Conservation (phyloP, 2,329 filamentous ascomycete species). For the Colletotrichum sp. region DNA sequence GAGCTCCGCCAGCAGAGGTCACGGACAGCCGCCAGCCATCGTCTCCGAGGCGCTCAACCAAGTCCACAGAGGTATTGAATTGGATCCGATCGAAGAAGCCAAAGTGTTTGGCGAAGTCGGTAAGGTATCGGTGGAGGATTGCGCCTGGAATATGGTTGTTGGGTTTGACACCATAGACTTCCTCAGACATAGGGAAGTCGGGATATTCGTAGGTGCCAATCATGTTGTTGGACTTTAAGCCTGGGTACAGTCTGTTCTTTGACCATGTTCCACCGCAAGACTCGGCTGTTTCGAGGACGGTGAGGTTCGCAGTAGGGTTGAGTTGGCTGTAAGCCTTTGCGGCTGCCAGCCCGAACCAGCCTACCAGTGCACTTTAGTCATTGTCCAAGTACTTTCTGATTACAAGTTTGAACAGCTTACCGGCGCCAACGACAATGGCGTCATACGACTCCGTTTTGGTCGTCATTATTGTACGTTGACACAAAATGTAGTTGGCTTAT, state of each 20-base stretch:
- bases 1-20: background rate
- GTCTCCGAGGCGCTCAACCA: conserved; percentile 28
- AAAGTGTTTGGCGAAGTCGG: conserved; percentile 45
- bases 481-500: background rate
- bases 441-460: background rate
- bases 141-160: conserved; percentile 38
- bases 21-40: background rate
- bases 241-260: conserved; percentile 60
- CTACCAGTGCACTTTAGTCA: conserved; percentile 28
- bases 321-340: conserved; percentile 57
- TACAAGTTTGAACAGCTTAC: background rate
- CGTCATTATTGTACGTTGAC: background rate
- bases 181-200: conserved; percentile 63
- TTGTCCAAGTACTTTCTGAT: background rate
- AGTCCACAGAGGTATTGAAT: conserved; percentile 54
- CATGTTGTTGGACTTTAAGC: conserved; percentile 68
- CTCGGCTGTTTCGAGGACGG: conserved; percentile 53
- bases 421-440: conserved; percentile 15
- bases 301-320: conserved; percentile 47
- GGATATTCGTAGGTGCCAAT: conserved; percentile 66
- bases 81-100: conserved; percentile 51
- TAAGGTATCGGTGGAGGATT: conserved; percentile 40
- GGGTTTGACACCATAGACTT: conserved; percentile 42
- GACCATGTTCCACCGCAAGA: conserved; percentile 67
- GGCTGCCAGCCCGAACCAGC: conserved; percentile 53